phyloP scores from a whole-genome alignment of 1,284 basidiomycete species.

The Ustilago cynodontis region DNA sequence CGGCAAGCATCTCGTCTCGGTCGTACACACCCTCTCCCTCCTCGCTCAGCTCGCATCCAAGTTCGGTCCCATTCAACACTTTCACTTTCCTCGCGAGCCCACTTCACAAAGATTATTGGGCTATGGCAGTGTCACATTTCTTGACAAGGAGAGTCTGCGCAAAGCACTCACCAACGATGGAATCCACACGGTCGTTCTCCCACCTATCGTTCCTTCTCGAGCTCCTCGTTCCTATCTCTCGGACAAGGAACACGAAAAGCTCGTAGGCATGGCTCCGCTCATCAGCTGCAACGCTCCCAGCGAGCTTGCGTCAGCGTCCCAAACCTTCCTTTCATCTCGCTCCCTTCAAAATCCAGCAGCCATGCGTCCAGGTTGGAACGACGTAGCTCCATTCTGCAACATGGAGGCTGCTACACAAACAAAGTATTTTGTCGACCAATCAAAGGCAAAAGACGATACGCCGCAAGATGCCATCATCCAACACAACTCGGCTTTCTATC shows the following conservation, averaged over 20 bases:
- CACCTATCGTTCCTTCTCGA: constrained; percentile 39
- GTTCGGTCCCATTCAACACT: constrained; percentile 43
- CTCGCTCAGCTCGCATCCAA: constrained; percentile 37
- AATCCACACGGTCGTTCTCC: constrained; percentile 31
- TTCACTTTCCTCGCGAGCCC: constrained; percentile 51
- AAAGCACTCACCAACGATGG: constrained; percentile 44
- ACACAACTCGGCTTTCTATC: constrained; percentile 30
- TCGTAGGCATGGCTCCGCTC: constrained; percentile 30
- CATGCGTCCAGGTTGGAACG: constrained; percentile 49
- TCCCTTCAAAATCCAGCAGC: constrained; percentile 40
- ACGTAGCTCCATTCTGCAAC: constrained; percentile 35
- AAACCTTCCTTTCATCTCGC: constrained; percentile 24
- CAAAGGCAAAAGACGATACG: constrained; percentile 21
- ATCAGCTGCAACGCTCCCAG: constrained; percentile 29
- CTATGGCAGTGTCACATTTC: constrained; percentile 48
- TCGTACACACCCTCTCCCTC: constrained; percentile 45
- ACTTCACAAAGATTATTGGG: constrained; percentile 29
- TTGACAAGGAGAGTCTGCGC: constrained; percentile 25
- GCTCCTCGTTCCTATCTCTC: constrained; percentile 41
- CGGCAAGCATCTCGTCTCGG: constrained; percentile 50
- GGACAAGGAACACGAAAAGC: constrained; percentile 29
- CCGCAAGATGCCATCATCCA: constrained; percentile 38
- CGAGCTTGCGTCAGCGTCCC: constrained; percentile 10
- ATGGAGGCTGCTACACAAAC: constrained; percentile 22
- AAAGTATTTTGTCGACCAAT: constrained; percentile 38